Conservation (phyloP, 2,329 filamentous ascomycete species). For the Aspergillus quadricinctus region DNA sequence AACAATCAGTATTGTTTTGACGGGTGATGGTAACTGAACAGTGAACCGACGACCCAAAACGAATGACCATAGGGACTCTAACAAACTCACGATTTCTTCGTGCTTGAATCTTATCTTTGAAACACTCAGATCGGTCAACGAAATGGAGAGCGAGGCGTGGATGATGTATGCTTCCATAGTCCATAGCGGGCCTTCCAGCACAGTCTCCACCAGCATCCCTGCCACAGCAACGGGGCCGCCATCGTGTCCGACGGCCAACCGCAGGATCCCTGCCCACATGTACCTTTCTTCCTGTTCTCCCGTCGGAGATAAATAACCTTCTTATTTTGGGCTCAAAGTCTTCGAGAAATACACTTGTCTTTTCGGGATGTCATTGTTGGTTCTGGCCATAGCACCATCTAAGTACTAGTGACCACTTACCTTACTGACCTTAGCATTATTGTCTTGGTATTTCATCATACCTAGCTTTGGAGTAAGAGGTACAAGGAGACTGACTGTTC, state of each 20-base stretch:
- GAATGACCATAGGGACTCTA: not conserved
- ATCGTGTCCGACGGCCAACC: not conserved
- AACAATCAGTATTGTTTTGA: not conserved
- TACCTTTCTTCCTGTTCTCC: not conserved
- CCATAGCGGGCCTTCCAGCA: constrained; percentile 9
- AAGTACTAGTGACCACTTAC: not conserved
- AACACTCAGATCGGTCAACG: not conserved
- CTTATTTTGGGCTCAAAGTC: not conserved
- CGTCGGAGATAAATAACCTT: not conserved
- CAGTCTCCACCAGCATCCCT: constrained; percentile 28
- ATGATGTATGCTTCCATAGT: constrained; percentile 5
- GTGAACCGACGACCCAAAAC: not conserved
- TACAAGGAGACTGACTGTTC: not conserved
- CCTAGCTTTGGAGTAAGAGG: not conserved
- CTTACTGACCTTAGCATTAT: not conserved
- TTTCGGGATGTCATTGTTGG: not conserved
- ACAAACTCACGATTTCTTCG: not conserved
- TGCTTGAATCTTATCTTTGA: not conserved
- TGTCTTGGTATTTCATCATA: not conserved
- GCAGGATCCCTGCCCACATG: not conserved
- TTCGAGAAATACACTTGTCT: not conserved
- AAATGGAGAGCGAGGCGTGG: not conserved
- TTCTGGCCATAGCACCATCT: not conserved
- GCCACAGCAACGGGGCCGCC: constrained; percentile 29
- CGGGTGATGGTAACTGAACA: not conserved